Evolutionary conservation across 768 basidiomycete species (phyloP).

Genomic region (Termitomyces sp.): DNA sequence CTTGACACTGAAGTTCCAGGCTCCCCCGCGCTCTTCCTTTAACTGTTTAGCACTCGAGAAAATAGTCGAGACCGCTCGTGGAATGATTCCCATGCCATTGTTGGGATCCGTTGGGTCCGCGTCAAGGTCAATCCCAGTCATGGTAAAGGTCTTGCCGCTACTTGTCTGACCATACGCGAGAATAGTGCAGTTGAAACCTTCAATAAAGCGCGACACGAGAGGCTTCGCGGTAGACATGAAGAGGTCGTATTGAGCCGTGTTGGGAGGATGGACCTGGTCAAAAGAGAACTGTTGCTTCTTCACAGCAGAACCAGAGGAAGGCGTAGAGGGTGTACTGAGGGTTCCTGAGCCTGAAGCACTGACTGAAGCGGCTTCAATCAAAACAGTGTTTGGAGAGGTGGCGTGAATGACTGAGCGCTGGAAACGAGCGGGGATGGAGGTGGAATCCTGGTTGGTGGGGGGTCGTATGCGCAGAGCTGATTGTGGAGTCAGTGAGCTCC

Average conservation of each 20-base stretch:
- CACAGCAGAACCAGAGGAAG: conserved; percentile 37
- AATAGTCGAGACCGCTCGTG: conserved; percentile 85
- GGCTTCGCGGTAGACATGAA: conserved; percentile 83
- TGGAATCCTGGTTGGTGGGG: conserved; percentile 75
- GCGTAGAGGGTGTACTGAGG: conserved; percentile 40
- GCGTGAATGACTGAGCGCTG: conserved; percentile 87
- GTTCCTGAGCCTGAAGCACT: conserved; percentile 46
- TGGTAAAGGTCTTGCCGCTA: conserved; percentile 95
- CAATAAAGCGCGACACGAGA: conserved; percentile 80
- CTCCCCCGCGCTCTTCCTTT: conserved; percentile 66
- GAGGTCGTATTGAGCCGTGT: conserved; percentile 78
- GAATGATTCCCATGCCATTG: conserved; percentile 92
- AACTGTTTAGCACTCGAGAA: conserved; percentile 74
- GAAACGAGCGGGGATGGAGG: conserved; percentile 89
- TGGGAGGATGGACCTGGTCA: conserved; percentile 90
- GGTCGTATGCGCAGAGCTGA: conserved; percentile 88
- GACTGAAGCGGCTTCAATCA: conserved; percentile 69
- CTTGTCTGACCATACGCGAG: conserved; percentile 98
- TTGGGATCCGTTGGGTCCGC: conserved; percentile 76
- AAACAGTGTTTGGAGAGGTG: conserved; percentile 64
- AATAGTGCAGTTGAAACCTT: conserved; percentile 97
- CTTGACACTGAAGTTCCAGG: conserved; percentile 79
- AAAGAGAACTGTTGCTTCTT: conserved; percentile 89
- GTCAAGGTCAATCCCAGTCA: conserved; percentile 94
- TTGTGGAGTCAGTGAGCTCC: conserved; percentile 13